Evolutionary conservation across 2,329 filamentous ascomycete genomes (phyloP).

Genomic region (Fusarium pininemorale): DNA sequence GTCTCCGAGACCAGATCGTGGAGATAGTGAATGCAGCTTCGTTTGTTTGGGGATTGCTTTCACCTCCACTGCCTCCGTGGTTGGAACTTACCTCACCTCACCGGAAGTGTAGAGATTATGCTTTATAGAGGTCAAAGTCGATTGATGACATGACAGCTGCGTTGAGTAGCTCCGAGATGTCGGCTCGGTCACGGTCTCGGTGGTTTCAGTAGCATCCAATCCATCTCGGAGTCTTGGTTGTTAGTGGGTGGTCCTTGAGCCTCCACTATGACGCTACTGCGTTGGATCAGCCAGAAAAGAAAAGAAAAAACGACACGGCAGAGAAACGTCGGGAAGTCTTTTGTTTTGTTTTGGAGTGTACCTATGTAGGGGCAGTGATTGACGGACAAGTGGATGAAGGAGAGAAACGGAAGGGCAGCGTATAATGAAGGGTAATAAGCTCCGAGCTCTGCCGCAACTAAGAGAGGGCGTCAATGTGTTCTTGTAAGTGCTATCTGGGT

Average conservation of each 20-base stretch:
- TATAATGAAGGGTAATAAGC: neutral
- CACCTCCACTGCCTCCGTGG: neutral
- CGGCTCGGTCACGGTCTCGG: slow-evolving; percentile 33
- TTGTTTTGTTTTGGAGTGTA: neutral
- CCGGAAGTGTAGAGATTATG: neutral
- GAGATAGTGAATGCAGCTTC: neutral
- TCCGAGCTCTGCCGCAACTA: slow-evolving; percentile 13
- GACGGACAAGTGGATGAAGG: slow-evolving; percentile 10
- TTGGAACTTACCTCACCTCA: neutral
- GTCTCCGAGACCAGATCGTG: slow-evolving; percentile 10
- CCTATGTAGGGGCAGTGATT: neutral
- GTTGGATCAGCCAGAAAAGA: slow-evolving; percentile 17
- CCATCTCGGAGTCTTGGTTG: neutral
- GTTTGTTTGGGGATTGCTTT: neutral
- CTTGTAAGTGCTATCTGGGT: neutral
- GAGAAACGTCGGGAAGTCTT: slow-evolving; percentile 20
- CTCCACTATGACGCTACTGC: slow-evolving; percentile 33
- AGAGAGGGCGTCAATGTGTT: neutral
- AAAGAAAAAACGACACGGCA: neutral
- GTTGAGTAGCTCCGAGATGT: slow-evolving; percentile 24
- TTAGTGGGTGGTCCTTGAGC: slow-evolving; percentile 7
- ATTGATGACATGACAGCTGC: slow-evolving; percentile 20
- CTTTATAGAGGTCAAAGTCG: neutral
- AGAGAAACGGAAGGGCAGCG: slow-evolving; percentile 16
- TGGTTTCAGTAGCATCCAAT: slow-evolving; percentile 21